These are phyloP conservation scores for Guadua angustifolia DNA, from an alignment of 176 grass and related monocot genomes.

Conservation along the genomic window DNA sequence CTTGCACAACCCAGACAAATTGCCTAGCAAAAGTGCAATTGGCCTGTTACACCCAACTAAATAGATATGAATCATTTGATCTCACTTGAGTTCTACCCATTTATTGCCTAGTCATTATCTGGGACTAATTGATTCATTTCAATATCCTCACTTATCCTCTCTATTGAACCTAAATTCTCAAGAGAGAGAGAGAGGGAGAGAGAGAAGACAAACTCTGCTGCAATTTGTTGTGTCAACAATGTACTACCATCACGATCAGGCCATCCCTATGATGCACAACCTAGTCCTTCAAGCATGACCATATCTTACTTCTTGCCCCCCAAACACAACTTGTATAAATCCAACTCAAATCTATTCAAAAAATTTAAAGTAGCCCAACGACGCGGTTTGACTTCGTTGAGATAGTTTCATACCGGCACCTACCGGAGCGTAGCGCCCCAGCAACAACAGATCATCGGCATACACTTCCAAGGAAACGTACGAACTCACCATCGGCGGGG, in stretches of 20 bases:
- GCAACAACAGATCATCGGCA: not conserved
- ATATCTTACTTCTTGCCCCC: not conserved
- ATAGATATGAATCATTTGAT: conserved; percentile 1
- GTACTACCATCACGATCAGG: not conserved
- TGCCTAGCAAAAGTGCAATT: not conserved
- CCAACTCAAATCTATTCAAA: not conserved
- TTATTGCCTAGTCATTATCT: not conserved
- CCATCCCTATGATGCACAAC: not conserved
- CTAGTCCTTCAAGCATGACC: not conserved
- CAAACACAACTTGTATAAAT: not conserved
- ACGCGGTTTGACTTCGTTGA: conserved; percentile 1
- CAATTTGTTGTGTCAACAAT: not conserved
- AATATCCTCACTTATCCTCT: not conserved
- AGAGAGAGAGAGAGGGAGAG: not conserved
- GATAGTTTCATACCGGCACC: not conserved
- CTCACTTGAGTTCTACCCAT: not conserved
- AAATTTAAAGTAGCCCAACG: not conserved
- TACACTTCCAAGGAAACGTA: not conserved
- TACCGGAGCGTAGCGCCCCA: not conserved
- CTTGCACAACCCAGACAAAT: not conserved
- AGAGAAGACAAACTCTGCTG: not conserved
- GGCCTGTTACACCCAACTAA: not conserved
- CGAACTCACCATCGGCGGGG: conserved; percentile 46
- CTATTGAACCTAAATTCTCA: not conserved
- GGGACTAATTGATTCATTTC: not conserved